Conservation (phyloP, 805 yeast species). For the Metschnikowia gelsemii region DNA sequence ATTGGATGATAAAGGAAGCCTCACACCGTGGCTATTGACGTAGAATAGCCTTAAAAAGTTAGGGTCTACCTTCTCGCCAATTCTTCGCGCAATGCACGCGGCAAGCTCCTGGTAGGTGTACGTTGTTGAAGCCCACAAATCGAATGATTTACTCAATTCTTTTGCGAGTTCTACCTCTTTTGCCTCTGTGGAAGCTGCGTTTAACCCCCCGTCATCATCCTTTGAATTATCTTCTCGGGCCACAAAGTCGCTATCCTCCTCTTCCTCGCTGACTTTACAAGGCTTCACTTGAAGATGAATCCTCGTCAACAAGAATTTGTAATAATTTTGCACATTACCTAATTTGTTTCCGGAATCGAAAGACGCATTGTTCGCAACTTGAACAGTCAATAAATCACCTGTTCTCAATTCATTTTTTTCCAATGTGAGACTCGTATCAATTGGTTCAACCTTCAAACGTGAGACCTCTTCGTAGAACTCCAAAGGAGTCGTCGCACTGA, state of each 20-base stretch:
- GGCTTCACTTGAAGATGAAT: constrained; percentile 57
- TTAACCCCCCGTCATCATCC: constrained; percentile 10
- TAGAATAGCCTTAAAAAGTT: constrained; percentile 65
- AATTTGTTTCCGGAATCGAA: constrained; percentile 19
- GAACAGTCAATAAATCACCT: constrained; percentile 63
- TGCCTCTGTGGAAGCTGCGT: constrained; percentile 18
- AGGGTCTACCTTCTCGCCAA: constrained; percentile 51
- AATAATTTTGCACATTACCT: constrained; percentile 44
- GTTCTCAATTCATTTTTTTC: constrained; percentile 57
- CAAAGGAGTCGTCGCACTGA: constrained; percentile 33
- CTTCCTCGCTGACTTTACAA: constrained; percentile 48
- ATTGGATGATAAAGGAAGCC: constrained; percentile 44
- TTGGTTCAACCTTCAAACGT: constrained; percentile 47
- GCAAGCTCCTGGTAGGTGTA: constrained; percentile 62
- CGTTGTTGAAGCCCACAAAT: constrained; percentile 67
- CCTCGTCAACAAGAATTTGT: constrained; percentile 56
- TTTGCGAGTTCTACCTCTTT: constrained; percentile 22
- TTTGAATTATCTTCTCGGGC: constrained; percentile 27
- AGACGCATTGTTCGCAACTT: constrained; percentile 25
- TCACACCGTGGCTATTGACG: constrained; percentile 55
- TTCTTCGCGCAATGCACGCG: constrained; percentile 51
- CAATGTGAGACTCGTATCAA: constrained; percentile 44
- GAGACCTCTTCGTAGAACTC: constrained; percentile 61
- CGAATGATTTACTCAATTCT: constrained; percentile 36
- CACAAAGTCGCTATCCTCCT: constrained; percentile 50